Conservation (phyloP, 2,329 filamentous ascomycete genomes). For the Venturia nashicola region DNA sequence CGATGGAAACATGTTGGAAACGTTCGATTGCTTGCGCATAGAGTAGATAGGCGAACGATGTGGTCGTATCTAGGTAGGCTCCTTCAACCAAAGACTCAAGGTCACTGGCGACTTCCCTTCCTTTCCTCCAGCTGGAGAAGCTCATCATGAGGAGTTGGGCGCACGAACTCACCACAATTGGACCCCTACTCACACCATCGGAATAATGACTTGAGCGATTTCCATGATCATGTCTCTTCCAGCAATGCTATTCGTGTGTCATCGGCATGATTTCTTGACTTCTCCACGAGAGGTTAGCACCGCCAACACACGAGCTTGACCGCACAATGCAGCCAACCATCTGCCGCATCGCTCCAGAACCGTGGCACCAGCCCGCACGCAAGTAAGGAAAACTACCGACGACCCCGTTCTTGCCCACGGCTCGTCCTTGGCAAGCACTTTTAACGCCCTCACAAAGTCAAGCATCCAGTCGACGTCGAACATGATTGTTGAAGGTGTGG, state of each 20-base stretch:
- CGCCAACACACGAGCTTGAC: constrained; percentile 2
- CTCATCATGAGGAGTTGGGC: background rate
- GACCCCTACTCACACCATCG: background rate
- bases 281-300: background rate
- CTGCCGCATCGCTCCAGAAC: constrained; percentile 3
- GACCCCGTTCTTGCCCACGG: constrained; percentile 2
- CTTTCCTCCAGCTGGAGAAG: background rate
- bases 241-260: background rate
- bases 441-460: constrained; percentile 4
- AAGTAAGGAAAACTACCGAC: constrained; percentile 2
- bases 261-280: background rate
- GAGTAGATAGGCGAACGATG: background rate
- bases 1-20: background rate
- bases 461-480: background rate
- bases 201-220: background rate
- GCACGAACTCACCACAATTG: background rate
- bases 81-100: no score
- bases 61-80: no score
- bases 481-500: background rate
- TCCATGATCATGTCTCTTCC: background rate
- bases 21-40: background rate
- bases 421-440: background rate
- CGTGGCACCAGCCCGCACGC: constrained; percentile 5
- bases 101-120: no score
- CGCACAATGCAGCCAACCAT: constrained; percentile 10